phyloP scores from a whole-genome alignment of 805 yeast genomes.

The Cyberlindnera americana region DNA sequence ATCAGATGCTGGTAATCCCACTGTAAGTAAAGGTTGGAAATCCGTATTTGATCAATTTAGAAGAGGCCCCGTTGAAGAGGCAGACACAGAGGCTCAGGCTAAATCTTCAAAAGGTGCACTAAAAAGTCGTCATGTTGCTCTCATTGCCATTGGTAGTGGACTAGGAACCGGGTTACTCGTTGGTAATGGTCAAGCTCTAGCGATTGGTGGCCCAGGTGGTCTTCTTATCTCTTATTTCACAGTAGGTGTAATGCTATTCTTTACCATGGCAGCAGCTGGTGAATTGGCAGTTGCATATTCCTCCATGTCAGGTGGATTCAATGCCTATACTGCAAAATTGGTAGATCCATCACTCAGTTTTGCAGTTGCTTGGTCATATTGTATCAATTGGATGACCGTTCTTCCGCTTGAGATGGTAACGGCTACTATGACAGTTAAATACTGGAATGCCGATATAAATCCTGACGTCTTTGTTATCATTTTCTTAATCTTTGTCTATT shows the following conservation, averaged over 20 bases:
- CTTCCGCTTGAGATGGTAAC: conserved; percentile 64
- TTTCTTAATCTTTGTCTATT: conserved; percentile 41
- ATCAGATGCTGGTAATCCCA: too few species aligned
- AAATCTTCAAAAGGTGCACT: not conserved
- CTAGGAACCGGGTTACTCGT: conserved; percentile 67
- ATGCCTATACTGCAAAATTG: conserved; percentile 51
- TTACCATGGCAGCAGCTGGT: conserved; percentile 61
- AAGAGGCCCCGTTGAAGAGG: not conserved
- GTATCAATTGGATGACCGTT: conserved; percentile 60
- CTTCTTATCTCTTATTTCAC: conserved; percentile 53
- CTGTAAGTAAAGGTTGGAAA: not conserved
- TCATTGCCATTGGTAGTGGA: conserved; percentile 80
- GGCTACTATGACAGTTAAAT: conserved; percentile 57
- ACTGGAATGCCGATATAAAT: conserved; percentile 52
- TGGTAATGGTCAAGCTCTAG: conserved; percentile 49
- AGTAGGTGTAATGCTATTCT: conserved; percentile 55
- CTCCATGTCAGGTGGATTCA: conserved; percentile 59
- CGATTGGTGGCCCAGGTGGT: conserved; percentile 45
- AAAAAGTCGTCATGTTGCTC: conserved; percentile 20
- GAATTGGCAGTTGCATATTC: conserved; percentile 62
- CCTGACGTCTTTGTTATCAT: conserved; percentile 57
- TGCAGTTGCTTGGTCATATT: conserved; percentile 60
- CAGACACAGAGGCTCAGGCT: conserved; percentile 1
- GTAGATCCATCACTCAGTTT: conserved; percentile 57
- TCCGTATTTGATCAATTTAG: not conserved